Conservation (phyloP, 192 early-diverging fungal species). For the Coemansia sp. region DNA sequence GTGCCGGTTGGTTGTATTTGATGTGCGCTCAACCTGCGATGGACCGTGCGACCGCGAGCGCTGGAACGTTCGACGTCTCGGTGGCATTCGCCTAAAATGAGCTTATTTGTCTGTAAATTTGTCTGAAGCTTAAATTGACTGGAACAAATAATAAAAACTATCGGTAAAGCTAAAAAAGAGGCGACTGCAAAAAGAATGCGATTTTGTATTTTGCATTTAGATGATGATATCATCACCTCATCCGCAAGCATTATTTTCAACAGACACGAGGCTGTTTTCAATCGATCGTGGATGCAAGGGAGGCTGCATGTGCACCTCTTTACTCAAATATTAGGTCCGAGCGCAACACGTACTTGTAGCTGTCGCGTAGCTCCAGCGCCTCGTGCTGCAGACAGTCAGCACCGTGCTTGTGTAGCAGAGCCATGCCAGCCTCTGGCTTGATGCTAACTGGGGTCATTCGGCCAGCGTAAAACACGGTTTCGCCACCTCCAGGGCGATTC, state of each 20-base stretch:
- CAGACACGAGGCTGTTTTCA: background rate
- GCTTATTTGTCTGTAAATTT: background rate
- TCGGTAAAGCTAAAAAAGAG: background rate
- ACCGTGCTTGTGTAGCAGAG: conserved; percentile 63
- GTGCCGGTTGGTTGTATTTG: background rate
- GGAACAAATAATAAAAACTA: background rate
- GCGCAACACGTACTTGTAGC: conserved; percentile 61
- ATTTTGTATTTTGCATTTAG: too few species aligned
- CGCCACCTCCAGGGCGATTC: conserved; percentile 35
- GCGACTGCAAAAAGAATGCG: background rate
- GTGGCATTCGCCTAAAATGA: background rate
- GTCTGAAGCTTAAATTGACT: background rate
- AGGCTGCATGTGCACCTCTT: background rate
- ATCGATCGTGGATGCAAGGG: background rate
- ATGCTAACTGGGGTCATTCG: conserved; percentile 56
- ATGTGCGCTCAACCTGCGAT: background rate
- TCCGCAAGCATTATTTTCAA: background rate
- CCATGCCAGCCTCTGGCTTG: conserved; percentile 57
- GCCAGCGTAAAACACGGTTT: conserved; percentile 54
- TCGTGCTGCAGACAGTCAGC: conserved; percentile 65
- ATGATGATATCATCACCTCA: background rate
- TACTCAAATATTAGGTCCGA: conserved; percentile 59
- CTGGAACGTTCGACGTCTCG: conserved; percentile 11
- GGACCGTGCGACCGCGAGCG: conserved; percentile 34
- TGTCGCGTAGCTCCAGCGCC: conserved; percentile 52